These are phyloP conservation scores for Stephania japonica DNA, from an alignment of 164 flowering plant species.

Conservation along the genomic window DNA sequence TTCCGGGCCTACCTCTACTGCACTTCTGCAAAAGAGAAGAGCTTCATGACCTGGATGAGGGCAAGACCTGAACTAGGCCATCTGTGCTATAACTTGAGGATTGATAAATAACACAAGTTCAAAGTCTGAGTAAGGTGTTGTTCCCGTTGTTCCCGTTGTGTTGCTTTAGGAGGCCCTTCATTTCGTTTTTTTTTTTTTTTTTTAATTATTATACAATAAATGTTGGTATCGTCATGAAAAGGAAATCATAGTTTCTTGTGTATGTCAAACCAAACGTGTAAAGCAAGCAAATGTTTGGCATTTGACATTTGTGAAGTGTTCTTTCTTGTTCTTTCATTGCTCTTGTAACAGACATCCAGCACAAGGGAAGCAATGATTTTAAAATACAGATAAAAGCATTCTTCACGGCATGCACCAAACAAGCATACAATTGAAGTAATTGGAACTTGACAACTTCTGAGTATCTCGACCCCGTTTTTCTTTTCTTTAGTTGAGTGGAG, in stretches of 20 bases:
- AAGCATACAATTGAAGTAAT: neutral
- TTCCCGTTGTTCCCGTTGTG: neutral
- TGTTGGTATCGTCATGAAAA: neutral
- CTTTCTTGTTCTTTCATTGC: too few species aligned
- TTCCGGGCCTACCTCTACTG: slow-evolving; percentile 80
- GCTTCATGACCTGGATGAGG: slow-evolving; percentile 70
- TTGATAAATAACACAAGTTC: slow-evolving; percentile 35
- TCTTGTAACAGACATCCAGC: too few species aligned
- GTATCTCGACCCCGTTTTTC: neutral
- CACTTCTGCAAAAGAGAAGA: slow-evolving; percentile 42
- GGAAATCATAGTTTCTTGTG: neutral
- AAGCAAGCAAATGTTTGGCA: slow-evolving; percentile 1
- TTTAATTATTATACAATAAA: neutral
- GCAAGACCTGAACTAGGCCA: slow-evolving; percentile 90
- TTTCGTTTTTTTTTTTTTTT: neutral
- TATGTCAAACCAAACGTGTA: slow-evolving; percentile 4
- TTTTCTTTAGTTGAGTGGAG: neutral
- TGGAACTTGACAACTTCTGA: neutral
- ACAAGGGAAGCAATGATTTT: too few species aligned
- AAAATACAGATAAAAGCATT: neutral
- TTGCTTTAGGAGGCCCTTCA: too few species aligned
- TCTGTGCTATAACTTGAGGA: slow-evolving; percentile 69
- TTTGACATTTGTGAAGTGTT: too few species aligned
- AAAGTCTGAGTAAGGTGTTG: neutral
- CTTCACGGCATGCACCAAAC: neutral